These are phyloP conservation scores for Yarrowia sp. DNA, from an alignment of 805 yeast genomes.

Conservation along the genomic window DNA sequence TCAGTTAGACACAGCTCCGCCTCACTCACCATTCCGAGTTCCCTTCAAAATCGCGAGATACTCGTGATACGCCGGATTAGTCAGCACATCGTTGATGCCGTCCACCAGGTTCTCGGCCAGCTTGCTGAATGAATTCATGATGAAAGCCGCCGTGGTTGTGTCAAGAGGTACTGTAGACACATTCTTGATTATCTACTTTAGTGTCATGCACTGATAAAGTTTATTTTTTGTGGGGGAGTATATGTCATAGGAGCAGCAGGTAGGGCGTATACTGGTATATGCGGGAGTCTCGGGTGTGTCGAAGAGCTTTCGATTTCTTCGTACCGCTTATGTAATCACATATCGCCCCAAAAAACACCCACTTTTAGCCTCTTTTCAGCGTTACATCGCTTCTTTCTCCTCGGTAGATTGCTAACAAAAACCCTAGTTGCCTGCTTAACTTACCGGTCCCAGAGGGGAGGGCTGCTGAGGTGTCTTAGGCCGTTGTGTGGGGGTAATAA, in stretches of 20 bases:
- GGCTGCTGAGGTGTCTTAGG: no score
- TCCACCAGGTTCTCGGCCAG: background rate
- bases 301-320: no score
- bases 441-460: no score
- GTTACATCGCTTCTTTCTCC: background rate
- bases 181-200: conserved; percentile 13
- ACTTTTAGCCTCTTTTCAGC: no score
- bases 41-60: conserved; percentile 43
- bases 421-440: conserved; percentile 12
- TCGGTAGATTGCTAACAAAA: conserved; percentile 19
- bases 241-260: no score
- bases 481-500: no score
- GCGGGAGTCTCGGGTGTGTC: no score
- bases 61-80: conserved; percentile 42
- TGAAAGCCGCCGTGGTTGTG: background rate
- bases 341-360: no score
- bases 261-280: no score
- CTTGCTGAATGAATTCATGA: conserved; percentile 3
- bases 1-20: no score
- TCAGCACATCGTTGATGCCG: conserved; percentile 33
- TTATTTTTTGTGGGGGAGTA: conserved; percentile 4
- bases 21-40: conserved; percentile 41
- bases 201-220: conserved; percentile 21
- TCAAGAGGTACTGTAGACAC: no score
- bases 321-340: no score